A percentile compares a stretch with the other conserved stretches of the same genome.
These are phyloP conservation scores for Eremomyces bilateralis DNA, from an alignment of 495 filamentous ascomycete genomes.

Conservation along the genomic window DNA sequence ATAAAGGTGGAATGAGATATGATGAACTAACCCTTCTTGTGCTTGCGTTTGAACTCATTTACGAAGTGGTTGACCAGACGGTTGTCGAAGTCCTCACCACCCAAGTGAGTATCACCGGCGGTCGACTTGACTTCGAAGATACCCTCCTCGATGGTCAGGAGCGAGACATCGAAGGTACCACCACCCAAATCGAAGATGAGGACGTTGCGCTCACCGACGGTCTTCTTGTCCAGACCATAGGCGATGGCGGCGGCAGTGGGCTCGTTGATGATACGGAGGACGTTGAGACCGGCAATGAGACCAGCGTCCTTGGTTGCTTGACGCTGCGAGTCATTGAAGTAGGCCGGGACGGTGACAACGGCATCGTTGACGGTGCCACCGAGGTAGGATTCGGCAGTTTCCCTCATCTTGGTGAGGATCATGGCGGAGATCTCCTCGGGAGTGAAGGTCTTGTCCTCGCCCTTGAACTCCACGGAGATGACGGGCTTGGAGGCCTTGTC, in stretches of 20 bases:
- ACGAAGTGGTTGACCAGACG: constrained; percentile 93
- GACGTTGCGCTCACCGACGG: constrained; percentile 89
- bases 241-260: constrained; percentile 93
- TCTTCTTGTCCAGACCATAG: constrained; percentile 96
- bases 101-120: constrained; percentile 95
- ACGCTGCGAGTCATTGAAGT: constrained; percentile 99
- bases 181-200: constrained; percentile 98
- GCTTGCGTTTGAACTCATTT: constrained; percentile 78
- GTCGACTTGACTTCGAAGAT: constrained; percentile 99
- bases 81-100: constrained; percentile 98
- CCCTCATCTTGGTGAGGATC: constrained; percentile 60
- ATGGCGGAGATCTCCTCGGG: constrained; percentile 27
- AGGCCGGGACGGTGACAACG: constrained; percentile 93
- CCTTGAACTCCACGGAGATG: constrained; percentile 25
- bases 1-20: not conserved
- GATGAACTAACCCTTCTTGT: constrained; percentile 34
- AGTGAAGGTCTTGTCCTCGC: constrained; percentile 25
- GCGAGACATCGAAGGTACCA: constrained; percentile 99
- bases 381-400: constrained; percentile 90
- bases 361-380: constrained; percentile 96
- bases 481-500: constrained; percentile 25
- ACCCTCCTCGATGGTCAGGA: constrained; percentile 95
- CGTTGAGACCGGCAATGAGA: constrained; percentile 91
- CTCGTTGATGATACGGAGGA: constrained; percentile 99
- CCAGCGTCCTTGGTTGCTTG: constrained; percentile 98